Evolutionary conservation across 2,329 filamentous ascomycete genomes (phyloP), one percentile per base, ranked within the genome.

Genomic region (Botrytis fragariae): DNA sequence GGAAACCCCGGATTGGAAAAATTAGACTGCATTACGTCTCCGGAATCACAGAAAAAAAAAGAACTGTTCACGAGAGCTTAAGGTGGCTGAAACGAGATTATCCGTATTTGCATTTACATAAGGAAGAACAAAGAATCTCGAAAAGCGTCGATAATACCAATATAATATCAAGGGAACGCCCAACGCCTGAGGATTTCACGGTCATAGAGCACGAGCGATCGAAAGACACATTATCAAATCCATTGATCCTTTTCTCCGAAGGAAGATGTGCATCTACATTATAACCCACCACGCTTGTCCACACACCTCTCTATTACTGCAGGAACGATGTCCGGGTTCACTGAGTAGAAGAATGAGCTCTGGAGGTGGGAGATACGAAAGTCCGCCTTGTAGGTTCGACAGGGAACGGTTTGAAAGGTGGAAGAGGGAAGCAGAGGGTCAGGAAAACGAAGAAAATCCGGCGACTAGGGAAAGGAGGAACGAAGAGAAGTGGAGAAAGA

Each of bases 171-270:
- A 32, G n/a, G n/a, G 14, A 57, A 57, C n/a, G 14, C 4, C 14
- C n/a, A 16, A 9, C 1, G 5, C n/a, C 7, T 9, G 8, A 57
- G 51, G n/a, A 29, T 57, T 9, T 29, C 3, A 29, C n/a, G 91
- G 82, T 0, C 93, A 85, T 1, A 91, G 91, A n/a, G 7, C 14
- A 61, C 35, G 6, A 39, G 14, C 12, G 14, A 42, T 37, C 25
- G 9, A n/a, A 62, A 32, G 16, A 29, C 1, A 18, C 25, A 62
- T 42, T 18, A 20, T n/a, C 60, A 32, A 39, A 25, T 42, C 25
- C 25, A 42, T 2, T 8, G 1, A 39, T 1, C 22, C 7, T 9
- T 6, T 29, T 57, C n/a, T 57, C 9, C 3, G 9, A 4, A 62
- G 12, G 8, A 16, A 62, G 16, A 62, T 62, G 60, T 62, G 60